Base-by-base conservation (phyloP, 257 asterid species). In the Cinchona pubescens region DNA sequence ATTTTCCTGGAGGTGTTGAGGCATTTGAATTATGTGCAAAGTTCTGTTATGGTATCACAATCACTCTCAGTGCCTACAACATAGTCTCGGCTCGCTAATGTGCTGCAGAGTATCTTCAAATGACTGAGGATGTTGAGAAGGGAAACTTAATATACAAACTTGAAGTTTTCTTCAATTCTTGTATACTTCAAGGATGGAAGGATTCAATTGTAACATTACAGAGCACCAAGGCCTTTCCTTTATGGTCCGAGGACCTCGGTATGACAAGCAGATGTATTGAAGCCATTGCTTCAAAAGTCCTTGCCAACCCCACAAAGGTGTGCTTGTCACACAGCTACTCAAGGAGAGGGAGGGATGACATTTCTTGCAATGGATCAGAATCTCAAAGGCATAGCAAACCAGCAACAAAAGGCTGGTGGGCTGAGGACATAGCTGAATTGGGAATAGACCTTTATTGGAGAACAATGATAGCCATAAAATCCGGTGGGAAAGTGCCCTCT, bases 381-480 rank as follows among this genome's bases (percentile, higher is more conserved):
- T 84, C 83, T 78, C 85, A 48, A 18, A 78, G 90, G 80, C 83
- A 78, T 69, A n/a, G n/a, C n/a, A 80, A 76, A 64, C 75, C 86
- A 21, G 63, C 56, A 2, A 61, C 77, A 5, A 86, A 83, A 65
- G 92, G 91, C 3, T 91, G 96, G 98, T 91, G 98, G 98, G 98
- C 88, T 58, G 97, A 91, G 38, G 98, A 93, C 56, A 59, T 93
- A 48, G 96, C 98, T 0, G 96, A 93, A 58, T 53, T 93, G 75
- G 90, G 91, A 58, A 86, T 91, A 34, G 98, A 91, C 77, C 87
- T 91, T 29, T 93, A 93, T n/a, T 93, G 97, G 97, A 86, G 98
- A 82, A 82, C 91, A 2, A 87, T 91, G 96, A 86, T 93, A 25
- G 94, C 90, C 29, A 76, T 93, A 21, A 91, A 90, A 83, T 91